A percentile compares a stretch with the other conserved stretches of the same genome.
These are phyloP conservation scores for Talaromyces sp. DNA, from an alignment of 2,329 filamentous ascomycete genomes.

Conservation along the genomic window DNA sequence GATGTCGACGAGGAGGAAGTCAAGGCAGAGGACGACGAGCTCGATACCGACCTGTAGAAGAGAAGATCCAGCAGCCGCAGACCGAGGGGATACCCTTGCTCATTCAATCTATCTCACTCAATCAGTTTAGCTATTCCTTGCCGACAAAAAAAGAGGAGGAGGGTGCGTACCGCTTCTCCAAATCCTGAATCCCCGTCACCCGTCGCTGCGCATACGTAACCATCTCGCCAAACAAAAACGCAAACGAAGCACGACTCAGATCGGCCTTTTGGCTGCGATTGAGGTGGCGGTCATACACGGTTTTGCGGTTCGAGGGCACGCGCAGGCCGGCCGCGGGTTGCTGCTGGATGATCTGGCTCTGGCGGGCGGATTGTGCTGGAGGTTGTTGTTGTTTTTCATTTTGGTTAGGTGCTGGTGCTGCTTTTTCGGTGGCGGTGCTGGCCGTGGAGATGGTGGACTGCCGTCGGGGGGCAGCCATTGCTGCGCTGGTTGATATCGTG, in stretches of 20 bases:
- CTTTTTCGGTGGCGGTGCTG: conserved; percentile 16
- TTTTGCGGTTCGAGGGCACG: conserved; percentile 89
- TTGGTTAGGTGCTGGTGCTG: neutral
- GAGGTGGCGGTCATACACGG: conserved; percentile 92
- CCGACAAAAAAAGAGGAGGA: too few relatives aligned
- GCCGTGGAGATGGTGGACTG: conserved; percentile 20
- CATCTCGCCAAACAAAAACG: conserved; percentile 95
- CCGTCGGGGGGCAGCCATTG: conserved; percentile 12
- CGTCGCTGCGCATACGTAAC: conserved; percentile 87
- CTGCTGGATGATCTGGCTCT: conserved; percentile 45
- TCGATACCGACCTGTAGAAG: conserved; percentile 76
- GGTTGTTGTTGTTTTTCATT: conserved; percentile 17
- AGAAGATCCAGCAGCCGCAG: conserved; percentile 92
- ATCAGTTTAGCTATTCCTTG: conserved; percentile 55
- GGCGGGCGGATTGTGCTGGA: conserved; percentile 26
- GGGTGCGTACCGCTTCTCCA: conserved; percentile 70
- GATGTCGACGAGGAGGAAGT: conserved; percentile 66
- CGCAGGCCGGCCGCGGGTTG: conserved; percentile 57
- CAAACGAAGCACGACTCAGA: conserved; percentile 88
- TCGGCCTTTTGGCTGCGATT: conserved; percentile 86
- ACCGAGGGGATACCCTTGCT: conserved; percentile 88
- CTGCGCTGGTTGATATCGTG: neutral
- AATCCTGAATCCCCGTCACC: conserved; percentile 86
- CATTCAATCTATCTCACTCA: conserved; percentile 78
- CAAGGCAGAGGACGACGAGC: conserved; percentile 76